A percentile compares a stretch with the other conserved stretches of the same genome.
Conservation (phyloP, 2,329 filamentous ascomycete genomes). For the Aspergillus pseudoviridinutans region DNA sequence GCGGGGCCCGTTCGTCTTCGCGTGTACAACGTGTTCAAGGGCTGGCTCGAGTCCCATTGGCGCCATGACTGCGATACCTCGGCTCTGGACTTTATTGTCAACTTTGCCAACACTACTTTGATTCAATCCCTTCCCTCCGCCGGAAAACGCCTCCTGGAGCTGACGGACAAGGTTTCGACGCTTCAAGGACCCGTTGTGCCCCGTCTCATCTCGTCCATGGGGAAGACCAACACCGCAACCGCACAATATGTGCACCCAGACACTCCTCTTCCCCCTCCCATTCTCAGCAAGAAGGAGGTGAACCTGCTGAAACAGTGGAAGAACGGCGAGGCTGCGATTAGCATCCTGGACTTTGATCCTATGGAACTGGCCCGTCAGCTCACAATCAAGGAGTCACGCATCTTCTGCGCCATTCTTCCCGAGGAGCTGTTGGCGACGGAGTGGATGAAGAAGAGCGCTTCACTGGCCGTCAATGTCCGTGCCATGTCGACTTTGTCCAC, state of each 20-base stretch:
- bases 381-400: slow-evolving; percentile 83
- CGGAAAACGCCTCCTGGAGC: slow-evolving; percentile 72
- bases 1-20: slow-evolving; percentile 79
- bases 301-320: slow-evolving; percentile 71
- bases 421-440: slow-evolving; percentile 88
- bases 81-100: slow-evolving; percentile 70
- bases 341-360: slow-evolving; percentile 85
- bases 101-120: slow-evolving; percentile 75
- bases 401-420: slow-evolving; percentile 88
- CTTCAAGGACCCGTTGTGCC: slow-evolving; percentile 73
- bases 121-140: slow-evolving; percentile 67
- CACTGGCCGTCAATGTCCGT: slow-evolving; percentile 80
- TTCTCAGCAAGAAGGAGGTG: slow-evolving; percentile 72
- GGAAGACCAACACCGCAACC: slow-evolving; percentile 76
- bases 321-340: slow-evolving; percentile 63
- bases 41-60: slow-evolving; percentile 97
- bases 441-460: slow-evolving; percentile 85
- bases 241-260: slow-evolving; percentile 68
- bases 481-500: slow-evolving; percentile 92
- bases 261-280: slow-evolving; percentile 64
- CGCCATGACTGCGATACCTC: slow-evolving; percentile 72
- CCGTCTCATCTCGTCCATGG: slow-evolving; percentile 77
- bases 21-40: slow-evolving; percentile 95
- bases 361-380: slow-evolving; percentile 88
- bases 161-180: slow-evolving; percentile 73